Percentiles rank a stretch among this genome's conserved stretches.
Conservation (phyloP, 352 stramenopile species). For the Globisporangium cystogenes region DNA sequence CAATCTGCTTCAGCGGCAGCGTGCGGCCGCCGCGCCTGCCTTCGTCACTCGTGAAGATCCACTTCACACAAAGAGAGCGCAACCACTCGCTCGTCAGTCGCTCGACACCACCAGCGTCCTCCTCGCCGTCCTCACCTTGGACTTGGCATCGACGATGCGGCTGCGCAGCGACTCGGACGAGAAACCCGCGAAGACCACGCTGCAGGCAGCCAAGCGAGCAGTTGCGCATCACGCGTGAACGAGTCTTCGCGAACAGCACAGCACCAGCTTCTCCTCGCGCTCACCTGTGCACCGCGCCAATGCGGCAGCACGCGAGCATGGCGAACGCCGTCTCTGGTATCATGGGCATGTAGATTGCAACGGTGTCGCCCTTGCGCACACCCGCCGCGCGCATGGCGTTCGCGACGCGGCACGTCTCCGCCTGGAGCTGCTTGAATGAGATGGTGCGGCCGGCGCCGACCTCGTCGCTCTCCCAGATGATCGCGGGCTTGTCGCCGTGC, state of each 20-base stretch:
- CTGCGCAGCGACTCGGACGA: constrained; percentile 93
- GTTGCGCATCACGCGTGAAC: not conserved
- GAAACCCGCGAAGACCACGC: constrained; percentile 97
- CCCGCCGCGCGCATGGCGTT: constrained; percentile 85
- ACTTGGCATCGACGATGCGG: constrained; percentile 90
- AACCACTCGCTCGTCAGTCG: not conserved
- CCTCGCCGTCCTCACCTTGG: constrained; percentile 5
- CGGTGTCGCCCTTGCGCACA: constrained; percentile 78
- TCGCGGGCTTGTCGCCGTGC: constrained; percentile 88
- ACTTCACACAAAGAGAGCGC: constrained; percentile 26
- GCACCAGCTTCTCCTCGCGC: not conserved
- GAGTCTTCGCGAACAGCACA: too few species aligned
- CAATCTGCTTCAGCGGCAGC: constrained; percentile 95
- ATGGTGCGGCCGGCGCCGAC: constrained; percentile 85
- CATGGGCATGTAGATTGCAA: constrained; percentile 99
- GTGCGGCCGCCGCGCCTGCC: constrained; percentile 91
- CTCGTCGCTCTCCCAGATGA: constrained; percentile 98
- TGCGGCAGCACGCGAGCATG: constrained; percentile 97
- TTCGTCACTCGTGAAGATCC: constrained; percentile 93
- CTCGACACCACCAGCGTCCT: not conserved
- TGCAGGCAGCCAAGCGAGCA: constrained; percentile 14
- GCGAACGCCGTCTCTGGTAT: constrained; percentile 96
- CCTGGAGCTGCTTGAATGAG: constrained; percentile 90
- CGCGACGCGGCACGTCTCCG: constrained; percentile 88
- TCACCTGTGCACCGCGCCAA: constrained; percentile 91